phyloP scores from a whole-genome alignment of 2,329 filamentous ascomycete genomes.

The Teratosphaeria gauchensis region DNA sequence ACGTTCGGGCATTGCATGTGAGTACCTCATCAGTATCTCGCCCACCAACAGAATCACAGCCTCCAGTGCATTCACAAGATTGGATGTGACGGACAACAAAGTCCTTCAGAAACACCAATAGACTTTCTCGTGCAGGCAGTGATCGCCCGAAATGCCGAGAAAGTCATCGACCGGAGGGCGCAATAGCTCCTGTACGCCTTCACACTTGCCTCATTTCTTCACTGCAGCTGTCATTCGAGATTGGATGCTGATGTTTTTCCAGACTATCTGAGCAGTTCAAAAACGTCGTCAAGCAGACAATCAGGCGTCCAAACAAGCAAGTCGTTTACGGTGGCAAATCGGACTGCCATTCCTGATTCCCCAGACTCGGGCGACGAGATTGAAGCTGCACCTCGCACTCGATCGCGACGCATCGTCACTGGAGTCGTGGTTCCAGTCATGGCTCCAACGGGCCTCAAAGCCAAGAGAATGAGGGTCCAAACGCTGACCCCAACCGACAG shows the following conservation, averaged over 20 bases:
- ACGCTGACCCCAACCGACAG: constrained; percentile 5
- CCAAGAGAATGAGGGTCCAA: not conserved
- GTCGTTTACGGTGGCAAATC: constrained; percentile 1
- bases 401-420: constrained; percentile 1
- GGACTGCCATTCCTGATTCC: not conserved
- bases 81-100: not conserved
- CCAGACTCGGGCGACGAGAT: constrained; percentile 7
- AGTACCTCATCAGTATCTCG: not conserved
- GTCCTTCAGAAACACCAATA: not conserved
- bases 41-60: not conserved
- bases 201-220: not conserved
- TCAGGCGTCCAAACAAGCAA: not conserved
- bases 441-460: constrained; percentile 1
- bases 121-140: not conserved
- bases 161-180: not conserved
- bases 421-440: constrained; percentile 10
- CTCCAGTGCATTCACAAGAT: not conserved
- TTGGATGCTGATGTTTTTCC: not conserved
- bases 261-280: not conserved
- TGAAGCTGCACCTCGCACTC: not conserved
- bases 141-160: constrained; percentile 1
- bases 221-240: not conserved
- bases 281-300: not conserved
- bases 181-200: not conserved
- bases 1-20: not conserved